phyloP scores from a whole-genome alignment of 345 rosid species.

The Murraya koenigii region DNA sequence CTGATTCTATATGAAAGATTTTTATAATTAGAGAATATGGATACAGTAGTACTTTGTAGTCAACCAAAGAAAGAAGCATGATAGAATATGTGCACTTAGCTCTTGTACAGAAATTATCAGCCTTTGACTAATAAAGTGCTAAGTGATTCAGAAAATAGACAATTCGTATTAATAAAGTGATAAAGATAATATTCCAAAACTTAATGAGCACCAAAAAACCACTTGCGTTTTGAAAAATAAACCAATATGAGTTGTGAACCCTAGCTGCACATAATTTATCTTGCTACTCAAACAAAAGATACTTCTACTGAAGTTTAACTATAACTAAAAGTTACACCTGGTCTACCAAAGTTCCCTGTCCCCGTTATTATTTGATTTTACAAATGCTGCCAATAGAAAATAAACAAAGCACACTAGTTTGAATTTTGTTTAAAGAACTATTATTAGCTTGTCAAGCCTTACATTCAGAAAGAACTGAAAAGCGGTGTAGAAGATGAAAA shows the following conservation, averaged over 20 bases:
- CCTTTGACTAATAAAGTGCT: not conserved
- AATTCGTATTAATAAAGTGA: not conserved
- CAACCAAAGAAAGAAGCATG: not conserved
- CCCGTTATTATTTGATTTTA: not conserved
- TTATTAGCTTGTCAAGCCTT: not conserved
- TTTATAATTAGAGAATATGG: not conserved
- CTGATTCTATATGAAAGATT: not conserved
- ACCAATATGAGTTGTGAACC: not conserved
- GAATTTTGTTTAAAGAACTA: not conserved
- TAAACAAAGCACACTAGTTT: not conserved
- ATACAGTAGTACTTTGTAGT: not conserved
- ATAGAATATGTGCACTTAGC: not conserved
- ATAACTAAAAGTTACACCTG: not conserved
- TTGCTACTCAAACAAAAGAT: not conserved
- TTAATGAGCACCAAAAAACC: not conserved
- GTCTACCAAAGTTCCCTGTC: not conserved
- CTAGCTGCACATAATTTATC: not conserved
- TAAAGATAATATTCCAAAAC: not conserved
- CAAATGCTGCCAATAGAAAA: not conserved
- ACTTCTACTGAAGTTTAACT: not conserved
- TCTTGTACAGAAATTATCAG: not conserved
- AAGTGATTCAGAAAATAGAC: not conserved
- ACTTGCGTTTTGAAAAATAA: not conserved
- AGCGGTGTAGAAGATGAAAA: not conserved
- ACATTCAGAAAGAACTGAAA: not conserved